These are phyloP conservation scores for Tetraselmis chui DNA, from an alignment of 139 green algal genomes.

Conservation along the genomic window DNA sequence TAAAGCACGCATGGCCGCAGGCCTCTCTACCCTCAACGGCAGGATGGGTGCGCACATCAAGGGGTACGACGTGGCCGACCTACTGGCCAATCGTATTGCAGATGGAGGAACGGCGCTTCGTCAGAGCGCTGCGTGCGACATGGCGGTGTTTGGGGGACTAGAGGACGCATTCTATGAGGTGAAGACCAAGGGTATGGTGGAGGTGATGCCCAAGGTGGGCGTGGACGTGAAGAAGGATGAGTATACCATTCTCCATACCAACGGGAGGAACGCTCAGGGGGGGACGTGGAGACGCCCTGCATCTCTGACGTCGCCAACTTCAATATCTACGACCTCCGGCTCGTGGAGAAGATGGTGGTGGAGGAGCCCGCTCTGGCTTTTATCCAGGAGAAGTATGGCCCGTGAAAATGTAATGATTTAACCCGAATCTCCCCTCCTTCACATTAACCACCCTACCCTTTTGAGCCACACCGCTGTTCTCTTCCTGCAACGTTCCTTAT, in stretches of 20 bases:
- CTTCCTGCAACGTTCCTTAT: too few relatives aligned
- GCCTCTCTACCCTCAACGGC: too few relatives aligned
- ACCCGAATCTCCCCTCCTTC: neutral
- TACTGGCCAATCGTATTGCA: constrained; percentile 94
- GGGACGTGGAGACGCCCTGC: constrained; percentile 59
- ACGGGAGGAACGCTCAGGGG: constrained; percentile 46
- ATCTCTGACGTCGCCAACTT: constrained; percentile 18
- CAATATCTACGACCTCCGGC: constrained; percentile 87
- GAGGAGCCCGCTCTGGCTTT: constrained; percentile 66
- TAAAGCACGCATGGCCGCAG: too few relatives aligned
- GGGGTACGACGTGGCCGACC: constrained; percentile 96
- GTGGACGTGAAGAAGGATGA: constrained; percentile 38
- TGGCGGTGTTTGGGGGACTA: constrained; percentile 74
- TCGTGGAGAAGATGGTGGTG: constrained; percentile 86
- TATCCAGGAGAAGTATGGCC: constrained; percentile 42
- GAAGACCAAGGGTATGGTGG: constrained; percentile 82
- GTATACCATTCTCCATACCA: constrained; percentile 67
- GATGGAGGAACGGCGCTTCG: constrained; percentile 87
- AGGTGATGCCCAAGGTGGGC: constrained; percentile 54
- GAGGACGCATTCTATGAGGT: constrained; percentile 32
- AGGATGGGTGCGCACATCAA: constrained; percentile 81
- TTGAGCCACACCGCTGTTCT: too few relatives aligned
- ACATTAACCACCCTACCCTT: neutral
- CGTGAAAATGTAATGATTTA: neutral
- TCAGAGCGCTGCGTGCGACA: constrained; percentile 75